Evolutionary conservation across 2,329 filamentous ascomycete genomes (phyloP), one percentile per base, ranked within the genome.

Genomic region (Apiospora hydei): DNA sequence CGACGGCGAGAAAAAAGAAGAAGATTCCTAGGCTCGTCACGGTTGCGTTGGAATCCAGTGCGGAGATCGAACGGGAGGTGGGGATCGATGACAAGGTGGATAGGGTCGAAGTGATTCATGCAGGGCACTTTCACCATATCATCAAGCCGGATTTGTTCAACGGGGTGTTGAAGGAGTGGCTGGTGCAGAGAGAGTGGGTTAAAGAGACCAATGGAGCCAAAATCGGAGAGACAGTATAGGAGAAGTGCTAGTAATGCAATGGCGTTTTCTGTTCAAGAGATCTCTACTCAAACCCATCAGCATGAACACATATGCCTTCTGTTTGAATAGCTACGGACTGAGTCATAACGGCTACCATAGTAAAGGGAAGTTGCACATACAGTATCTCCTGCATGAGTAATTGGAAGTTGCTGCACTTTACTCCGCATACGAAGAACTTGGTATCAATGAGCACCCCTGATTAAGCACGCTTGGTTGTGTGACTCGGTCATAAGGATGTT

Each of bases 261-360:
- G 41, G 8, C 1, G 4, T 10, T 18, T n/a, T n/a, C 21, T 1
- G 21, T 4, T 49, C 3, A 6, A 7, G 21, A 1, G 3, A 4
- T 11, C 21, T 18, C 18, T 49, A n/a, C 10, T 0, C 6, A 7
- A 49, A n/a, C 16, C 18, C 7, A 18, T 6, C 44, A 18, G n/a
- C 14, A 46, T 46, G 14, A 10, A 8, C 18, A 10, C 6, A n/a
- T 47, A 47, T 21, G 14, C 14, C 14, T 46, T 46, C 44, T 41
- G 6, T n/a, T n/a, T 47, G 46, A n/a, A n/a, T n/a, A n/a, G n/a
- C n/a, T n/a, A n/a, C n/a, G n/a, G n/a, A n/a, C n/a, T n/a, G n/a
- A n/a, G n/a, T n/a, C n/a, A n/a, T n/a, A n/a, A n/a, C n/a, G n/a
- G n/a, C n/a, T n/a, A n/a, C n/a, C n/a, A n/a, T n/a, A n/a, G n/a